Conservation (phyloP, 257 asterid species). For the Echites panduratus region DNA sequence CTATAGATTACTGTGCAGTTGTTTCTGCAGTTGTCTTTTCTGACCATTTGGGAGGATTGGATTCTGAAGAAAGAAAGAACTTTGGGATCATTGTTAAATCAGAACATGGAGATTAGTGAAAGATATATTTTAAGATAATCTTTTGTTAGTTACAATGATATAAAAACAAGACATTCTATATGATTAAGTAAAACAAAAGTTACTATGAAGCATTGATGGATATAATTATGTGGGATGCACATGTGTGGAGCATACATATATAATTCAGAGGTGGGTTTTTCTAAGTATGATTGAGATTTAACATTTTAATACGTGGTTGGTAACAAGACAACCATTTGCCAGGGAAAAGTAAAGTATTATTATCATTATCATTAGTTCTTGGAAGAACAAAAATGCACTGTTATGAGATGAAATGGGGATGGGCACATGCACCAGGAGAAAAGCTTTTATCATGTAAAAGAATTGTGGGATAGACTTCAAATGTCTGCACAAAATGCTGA, state of each 20-base stretch:
- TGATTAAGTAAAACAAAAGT: background rate
- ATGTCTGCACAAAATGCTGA: background rate
- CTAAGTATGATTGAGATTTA: conserved; percentile 13
- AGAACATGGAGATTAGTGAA: background rate
- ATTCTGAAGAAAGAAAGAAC: background rate
- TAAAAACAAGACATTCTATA: too few relatives aligned
- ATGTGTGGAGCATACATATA: conserved; percentile 20
- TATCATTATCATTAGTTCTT: background rate
- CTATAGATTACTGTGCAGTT: conserved; percentile 2
- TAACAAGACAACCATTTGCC: background rate
- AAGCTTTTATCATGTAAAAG: background rate
- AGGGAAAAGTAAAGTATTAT: background rate
- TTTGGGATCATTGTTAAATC: background rate
- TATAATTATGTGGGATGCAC: conserved; percentile 13
- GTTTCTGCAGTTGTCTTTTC: background rate
- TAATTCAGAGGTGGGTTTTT: conserved; percentile 13
- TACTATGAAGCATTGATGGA: background rate
- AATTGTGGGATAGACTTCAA: too few relatives aligned
- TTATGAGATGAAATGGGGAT: background rate
- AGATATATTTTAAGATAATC: background rate
- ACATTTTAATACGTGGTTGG: conserved; percentile 6
- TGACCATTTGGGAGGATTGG: too few relatives aligned
- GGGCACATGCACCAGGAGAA: background rate
- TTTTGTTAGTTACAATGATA: too few relatives aligned
- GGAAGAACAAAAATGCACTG: background rate